Percentiles rank a stretch among this genome's conserved stretches.
Evolutionary conservation across 441 rosid genomes (phyloP).

Genomic region (Adansonia rubrostipa): DNA sequence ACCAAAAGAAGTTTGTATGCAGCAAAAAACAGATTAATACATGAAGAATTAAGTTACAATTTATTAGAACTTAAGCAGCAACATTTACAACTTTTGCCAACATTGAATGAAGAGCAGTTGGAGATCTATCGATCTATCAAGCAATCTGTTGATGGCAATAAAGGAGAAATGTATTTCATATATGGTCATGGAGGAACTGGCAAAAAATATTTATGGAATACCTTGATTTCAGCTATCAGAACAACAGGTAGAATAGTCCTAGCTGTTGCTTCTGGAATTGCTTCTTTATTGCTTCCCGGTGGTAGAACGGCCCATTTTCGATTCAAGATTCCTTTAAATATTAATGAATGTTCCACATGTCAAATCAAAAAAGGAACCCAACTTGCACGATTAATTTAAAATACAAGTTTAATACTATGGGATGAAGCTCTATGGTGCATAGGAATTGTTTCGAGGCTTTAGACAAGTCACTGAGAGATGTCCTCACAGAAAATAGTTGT

Average conservation of each 20-base stretch:
- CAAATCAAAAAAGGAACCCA: not conserved
- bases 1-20: fast-evolving
- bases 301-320: not conserved
- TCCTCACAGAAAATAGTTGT: not conserved
- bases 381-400: not conserved
- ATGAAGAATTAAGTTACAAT: not conserved
- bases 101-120: not conserved
- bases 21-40: not conserved
- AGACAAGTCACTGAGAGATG: not conserved
- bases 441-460: not conserved
- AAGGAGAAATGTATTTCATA: not conserved
- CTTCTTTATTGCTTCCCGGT: not conserved
- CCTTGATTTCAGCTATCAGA: not conserved
- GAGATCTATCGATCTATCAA: not conserved
- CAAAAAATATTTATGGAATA: not conserved
- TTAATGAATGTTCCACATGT: not conserved
- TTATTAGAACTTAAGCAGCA: not conserved
- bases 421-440: not conserved
- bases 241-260: not conserved
- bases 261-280: not conserved
- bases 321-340: not conserved
- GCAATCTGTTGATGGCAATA: not conserved
- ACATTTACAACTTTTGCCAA: not conserved
- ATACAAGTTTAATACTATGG: not conserved
- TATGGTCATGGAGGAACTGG: not conserved